Evolutionary conservation across 495 filamentous ascomycete species (phyloP).

Genomic region (Trypethelium eluteriae): DNA sequence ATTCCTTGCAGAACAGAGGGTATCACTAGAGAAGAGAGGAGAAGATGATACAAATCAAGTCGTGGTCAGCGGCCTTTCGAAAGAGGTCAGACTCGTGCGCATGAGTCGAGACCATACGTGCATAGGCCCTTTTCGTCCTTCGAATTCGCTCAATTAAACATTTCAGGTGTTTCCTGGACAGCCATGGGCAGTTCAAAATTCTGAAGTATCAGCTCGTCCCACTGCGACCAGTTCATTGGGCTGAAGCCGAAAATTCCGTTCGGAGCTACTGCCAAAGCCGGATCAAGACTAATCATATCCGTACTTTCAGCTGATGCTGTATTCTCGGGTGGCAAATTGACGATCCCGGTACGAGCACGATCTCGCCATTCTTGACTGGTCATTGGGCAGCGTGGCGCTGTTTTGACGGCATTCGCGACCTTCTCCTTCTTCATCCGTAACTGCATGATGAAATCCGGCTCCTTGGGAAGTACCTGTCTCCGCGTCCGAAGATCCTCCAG

Average conservation of each 20-base stretch:
- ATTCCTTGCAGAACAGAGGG: background rate
- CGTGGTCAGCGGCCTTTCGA: background rate
- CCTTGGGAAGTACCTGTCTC: background rate
- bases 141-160: background rate
- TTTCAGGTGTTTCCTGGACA: background rate
- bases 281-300: background rate
- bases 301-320: background rate
- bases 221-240: conserved; percentile 1
- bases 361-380: background rate
- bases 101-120: background rate
- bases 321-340: background rate
- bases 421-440: background rate
- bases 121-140: background rate
- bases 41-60: background rate
- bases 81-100: background rate
- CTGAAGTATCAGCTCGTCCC: conserved; percentile 3
- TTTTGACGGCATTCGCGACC: background rate
- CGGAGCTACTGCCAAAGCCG: background rate
- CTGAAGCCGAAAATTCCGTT: background rate
- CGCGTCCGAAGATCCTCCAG: background rate
- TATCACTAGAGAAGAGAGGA: background rate
- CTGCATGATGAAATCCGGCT: conserved; percentile 14
- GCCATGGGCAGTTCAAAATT: background rate
- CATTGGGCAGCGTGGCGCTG: background rate
- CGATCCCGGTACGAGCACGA: no score